A percentile compares a stretch with the other conserved stretches of the same genome.
Conservation (phyloP, 2,329 filamentous ascomycete species). For the Neonectria ditissima region DNA sequence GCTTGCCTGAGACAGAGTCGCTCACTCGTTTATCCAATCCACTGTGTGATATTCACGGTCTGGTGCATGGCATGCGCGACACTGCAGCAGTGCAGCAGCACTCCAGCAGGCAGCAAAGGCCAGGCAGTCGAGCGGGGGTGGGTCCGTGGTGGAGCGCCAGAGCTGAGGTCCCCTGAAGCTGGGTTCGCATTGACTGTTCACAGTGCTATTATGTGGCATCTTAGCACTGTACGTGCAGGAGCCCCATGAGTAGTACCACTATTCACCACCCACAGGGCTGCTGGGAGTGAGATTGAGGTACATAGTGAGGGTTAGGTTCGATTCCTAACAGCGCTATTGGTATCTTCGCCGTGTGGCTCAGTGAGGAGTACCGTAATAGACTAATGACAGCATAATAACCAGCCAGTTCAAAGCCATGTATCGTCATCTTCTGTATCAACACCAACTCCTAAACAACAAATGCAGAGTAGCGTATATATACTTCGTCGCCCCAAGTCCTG, state of each 20-base stretch:
- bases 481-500: conserved; percentile 27
- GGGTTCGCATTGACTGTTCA: too few species aligned
- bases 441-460: conserved; percentile 5
- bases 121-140: conserved; percentile 10
- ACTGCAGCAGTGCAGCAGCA: too few species aligned
- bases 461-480: conserved; percentile 23
- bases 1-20: neutral
- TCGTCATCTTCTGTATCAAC: conserved; percentile 11
- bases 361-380: too few species aligned
- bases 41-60: conserved; percentile 3
- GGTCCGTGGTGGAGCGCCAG: too few species aligned
- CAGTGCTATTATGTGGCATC: too few species aligned
- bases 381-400: too few species aligned
- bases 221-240: neutral
- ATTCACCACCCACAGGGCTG: too few species aligned
- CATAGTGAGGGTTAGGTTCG: too few species aligned
- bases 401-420: neutral
- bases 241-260: too few species aligned
- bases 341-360: too few species aligned
- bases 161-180: neutral
- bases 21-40: conserved; percentile 1
- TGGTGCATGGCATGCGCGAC: neutral
- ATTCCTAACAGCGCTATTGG: too few species aligned
- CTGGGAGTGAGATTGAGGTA: too few species aligned
- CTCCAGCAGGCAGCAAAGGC: conserved; percentile 15